These are phyloP conservation scores for Trapa bicornis DNA, from an alignment of 345 rosid genomes.

Conservation along the genomic window DNA sequence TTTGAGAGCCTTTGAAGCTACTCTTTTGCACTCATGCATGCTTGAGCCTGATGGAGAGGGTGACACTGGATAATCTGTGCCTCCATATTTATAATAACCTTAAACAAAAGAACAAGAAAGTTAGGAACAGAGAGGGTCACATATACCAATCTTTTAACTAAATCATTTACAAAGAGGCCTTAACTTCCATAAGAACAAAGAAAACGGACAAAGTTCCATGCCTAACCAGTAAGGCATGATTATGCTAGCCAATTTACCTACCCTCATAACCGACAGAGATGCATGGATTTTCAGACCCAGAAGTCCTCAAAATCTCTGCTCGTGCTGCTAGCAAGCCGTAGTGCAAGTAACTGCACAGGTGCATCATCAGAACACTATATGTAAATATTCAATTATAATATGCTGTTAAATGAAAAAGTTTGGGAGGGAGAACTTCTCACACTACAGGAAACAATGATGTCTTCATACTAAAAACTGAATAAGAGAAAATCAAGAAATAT, in stretches of 20 bases:
- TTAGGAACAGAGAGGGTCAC: not conserved
- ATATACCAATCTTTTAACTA: not conserved
- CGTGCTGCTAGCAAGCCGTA: slow-evolving; percentile 95
- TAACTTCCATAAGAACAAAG: not conserved
- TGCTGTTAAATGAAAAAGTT: no score
- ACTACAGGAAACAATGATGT: no score
- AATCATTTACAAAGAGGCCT: not conserved
- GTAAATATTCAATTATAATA: no score
- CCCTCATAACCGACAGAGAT: slow-evolving; percentile 73
- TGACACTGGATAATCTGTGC: slow-evolving; percentile 39
- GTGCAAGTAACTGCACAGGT: slow-evolving; percentile 62
- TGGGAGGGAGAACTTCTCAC: no score
- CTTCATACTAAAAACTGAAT: no score
- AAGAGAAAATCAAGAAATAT: not conserved
- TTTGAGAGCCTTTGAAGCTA: slow-evolving; percentile 70
- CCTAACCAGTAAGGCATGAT: not conserved
- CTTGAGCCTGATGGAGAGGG: slow-evolving; percentile 54
- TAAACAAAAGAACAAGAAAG: slow-evolving; percentile 5
- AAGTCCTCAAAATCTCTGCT: slow-evolving; percentile 71
- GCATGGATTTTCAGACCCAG: slow-evolving; percentile 68
- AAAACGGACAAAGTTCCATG: not conserved
- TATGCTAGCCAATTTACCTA: slow-evolving; percentile 14
- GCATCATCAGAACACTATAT: not conserved
- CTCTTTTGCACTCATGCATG: slow-evolving; percentile 56
- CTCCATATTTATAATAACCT: slow-evolving; percentile 79